Percentiles rank a stretch among this genome's conserved stretches.
Conservation (phyloP, 2,329 filamentous ascomycete species). For the Drechmeria coniospora region DNA sequence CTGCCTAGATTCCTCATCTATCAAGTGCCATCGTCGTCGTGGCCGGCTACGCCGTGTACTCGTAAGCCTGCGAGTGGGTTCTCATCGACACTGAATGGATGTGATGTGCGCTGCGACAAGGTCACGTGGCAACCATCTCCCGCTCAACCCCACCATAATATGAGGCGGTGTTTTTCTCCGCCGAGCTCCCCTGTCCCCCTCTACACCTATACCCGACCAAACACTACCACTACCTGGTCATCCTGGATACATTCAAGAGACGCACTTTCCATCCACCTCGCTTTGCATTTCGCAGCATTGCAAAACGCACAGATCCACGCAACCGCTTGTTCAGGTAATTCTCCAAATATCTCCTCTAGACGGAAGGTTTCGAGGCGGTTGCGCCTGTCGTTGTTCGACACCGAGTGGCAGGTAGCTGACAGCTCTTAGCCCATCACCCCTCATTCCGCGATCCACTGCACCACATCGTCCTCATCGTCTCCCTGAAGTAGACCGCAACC, state of each 20-base stretch:
- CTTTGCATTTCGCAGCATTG: too few species aligned
- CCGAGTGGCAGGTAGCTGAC: conserved; percentile 9
- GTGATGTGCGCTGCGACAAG: conserved; percentile 7
- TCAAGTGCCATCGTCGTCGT: too few species aligned
- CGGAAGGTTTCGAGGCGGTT: not conserved
- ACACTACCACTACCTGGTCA: conserved; percentile 1
- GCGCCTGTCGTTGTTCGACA: not conserved
- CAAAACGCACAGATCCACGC: too few species aligned
- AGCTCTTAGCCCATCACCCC: conserved; percentile 6
- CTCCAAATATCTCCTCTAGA: not conserved
- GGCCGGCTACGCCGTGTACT: too few species aligned
- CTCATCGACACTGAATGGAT: too few species aligned
- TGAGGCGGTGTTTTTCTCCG: conserved; percentile 17
- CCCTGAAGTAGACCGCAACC: conserved; percentile 19
- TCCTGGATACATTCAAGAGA: conserved; percentile 3
- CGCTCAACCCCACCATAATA: conserved; percentile 17
- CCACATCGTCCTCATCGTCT: conserved; percentile 12
- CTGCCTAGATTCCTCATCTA: too few species aligned
- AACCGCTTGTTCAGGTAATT: not conserved
- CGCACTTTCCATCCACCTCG: conserved; percentile 3
- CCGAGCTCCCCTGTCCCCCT: conserved; percentile 11
- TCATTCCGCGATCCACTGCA: conserved; percentile 11
- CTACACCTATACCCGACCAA: conserved; percentile 2
- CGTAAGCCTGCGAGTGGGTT: too few species aligned
- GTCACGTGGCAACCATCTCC: conserved; percentile 18